Conservation (phyloP, 2,329 filamentous ascomycete genomes). For the Alternaria arborescens region DNA sequence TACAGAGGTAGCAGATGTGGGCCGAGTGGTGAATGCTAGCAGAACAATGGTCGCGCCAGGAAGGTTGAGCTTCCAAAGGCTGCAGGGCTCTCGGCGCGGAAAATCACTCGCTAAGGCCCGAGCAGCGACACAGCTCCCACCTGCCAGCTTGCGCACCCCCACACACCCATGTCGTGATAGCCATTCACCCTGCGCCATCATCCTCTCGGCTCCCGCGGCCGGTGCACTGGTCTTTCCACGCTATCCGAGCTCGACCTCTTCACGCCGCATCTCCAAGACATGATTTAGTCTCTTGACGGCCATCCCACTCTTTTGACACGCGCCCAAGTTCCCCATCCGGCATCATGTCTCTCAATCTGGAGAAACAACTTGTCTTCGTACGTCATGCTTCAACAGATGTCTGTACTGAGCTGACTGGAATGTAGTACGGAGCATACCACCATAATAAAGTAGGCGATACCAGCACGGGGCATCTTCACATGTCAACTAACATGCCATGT, state of each 20-base stretch:
- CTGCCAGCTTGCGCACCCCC: slow-evolving; percentile 34
- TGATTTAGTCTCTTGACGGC: slow-evolving; percentile 34
- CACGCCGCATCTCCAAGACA: slow-evolving; percentile 32
- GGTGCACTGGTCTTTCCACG: slow-evolving; percentile 17
- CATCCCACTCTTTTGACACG: slow-evolving; percentile 35
- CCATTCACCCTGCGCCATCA: slow-evolving; percentile 31
- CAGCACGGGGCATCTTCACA: slow-evolving; percentile 14
- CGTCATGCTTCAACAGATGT: slow-evolving; percentile 46
- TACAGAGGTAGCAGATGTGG: slow-evolving; percentile 20
- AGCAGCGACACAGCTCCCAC: slow-evolving; percentile 22
- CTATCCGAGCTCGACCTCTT: slow-evolving; percentile 2
- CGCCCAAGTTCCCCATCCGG: slow-evolving; percentile 39
- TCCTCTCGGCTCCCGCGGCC: slow-evolving; percentile 27
- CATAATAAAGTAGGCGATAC: slow-evolving; percentile 67
- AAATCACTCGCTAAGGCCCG: slow-evolving; percentile 26
- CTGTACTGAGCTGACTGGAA: slow-evolving; percentile 23
- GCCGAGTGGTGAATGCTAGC: slow-evolving; percentile 22
- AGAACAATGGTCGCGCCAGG: slow-evolving; percentile 18
- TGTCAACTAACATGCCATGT: slow-evolving; percentile 35
- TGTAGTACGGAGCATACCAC: slow-evolving; percentile 84
- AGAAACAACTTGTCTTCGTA: slow-evolving; percentile 85
- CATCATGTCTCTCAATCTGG: slow-evolving; percentile 72
- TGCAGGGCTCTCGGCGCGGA: slow-evolving; percentile 27
- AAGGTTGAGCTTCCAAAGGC: slow-evolving; percentile 16
- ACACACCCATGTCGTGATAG: slow-evolving; percentile 38